phyloP scores from a whole-genome alignment of 2,329 filamentous ascomycete species.

The Apiospora sp. region DNA sequence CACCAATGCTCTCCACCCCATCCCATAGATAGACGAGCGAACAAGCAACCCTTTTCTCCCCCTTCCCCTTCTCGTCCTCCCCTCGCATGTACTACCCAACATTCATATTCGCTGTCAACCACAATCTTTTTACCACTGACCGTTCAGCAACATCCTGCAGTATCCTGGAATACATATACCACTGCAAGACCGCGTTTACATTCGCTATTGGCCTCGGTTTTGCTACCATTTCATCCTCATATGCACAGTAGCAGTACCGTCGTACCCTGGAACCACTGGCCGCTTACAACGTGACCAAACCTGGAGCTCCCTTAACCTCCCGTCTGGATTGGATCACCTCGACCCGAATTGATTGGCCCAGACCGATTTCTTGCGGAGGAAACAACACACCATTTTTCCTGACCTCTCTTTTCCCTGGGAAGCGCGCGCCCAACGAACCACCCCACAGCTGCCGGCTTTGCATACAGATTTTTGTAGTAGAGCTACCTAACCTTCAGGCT shows the following conservation, averaged over 20 bases:
- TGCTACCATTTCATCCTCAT: neutral
- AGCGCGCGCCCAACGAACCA: slow-evolving; percentile 26
- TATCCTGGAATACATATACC: slow-evolving; percentile 1
- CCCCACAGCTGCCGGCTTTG: slow-evolving; percentile 25
- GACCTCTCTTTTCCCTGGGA: slow-evolving; percentile 5
- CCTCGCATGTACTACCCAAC: slow-evolving; percentile 18
- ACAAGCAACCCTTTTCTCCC: slow-evolving; percentile 17
- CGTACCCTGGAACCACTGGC: slow-evolving; percentile 17
- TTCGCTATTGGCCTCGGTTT: slow-evolving; percentile 18
- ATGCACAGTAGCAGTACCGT: neutral
- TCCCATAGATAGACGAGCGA: slow-evolving; percentile 13
- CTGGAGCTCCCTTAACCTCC: slow-evolving; percentile 16
- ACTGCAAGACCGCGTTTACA: slow-evolving; percentile 20
- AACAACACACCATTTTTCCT: slow-evolving; percentile 23
- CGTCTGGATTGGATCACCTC: slow-evolving; percentile 20
- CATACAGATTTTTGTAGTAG: neutral
- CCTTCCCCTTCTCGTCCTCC: slow-evolving; percentile 13
- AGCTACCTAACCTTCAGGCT: slow-evolving; percentile 21
- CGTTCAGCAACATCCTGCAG: slow-evolving; percentile 27
- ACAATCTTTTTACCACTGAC: slow-evolving; percentile 17
- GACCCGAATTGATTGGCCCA: slow-evolving; percentile 25
- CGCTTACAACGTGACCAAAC: slow-evolving; percentile 14
- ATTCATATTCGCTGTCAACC: slow-evolving; percentile 18
- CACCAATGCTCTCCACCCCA: neutral
- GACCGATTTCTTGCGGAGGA: slow-evolving; percentile 15